phyloP scores from a whole-genome alignment of 257 asterid species.

The Nicotiana otophora region DNA sequence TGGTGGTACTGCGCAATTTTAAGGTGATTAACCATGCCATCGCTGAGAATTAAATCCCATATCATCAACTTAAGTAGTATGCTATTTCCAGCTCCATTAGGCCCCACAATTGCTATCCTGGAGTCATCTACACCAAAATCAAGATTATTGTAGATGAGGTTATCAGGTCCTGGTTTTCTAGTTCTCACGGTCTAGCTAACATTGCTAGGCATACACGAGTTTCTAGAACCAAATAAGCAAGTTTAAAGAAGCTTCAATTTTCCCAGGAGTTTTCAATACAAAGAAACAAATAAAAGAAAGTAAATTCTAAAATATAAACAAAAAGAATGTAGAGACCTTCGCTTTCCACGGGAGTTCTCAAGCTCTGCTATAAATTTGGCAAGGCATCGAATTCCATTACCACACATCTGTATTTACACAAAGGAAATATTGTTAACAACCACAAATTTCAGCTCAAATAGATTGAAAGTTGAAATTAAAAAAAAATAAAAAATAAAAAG shows the following conservation, averaged over 20 bases:
- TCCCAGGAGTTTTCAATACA: neutral
- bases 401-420: conserved; percentile 64
- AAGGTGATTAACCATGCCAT: no score
- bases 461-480: neutral
- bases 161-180: no score
- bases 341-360: conserved; percentile 64
- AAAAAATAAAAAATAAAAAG: neutral
- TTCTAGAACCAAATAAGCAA: neutral
- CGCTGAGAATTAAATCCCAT: no score
- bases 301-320: neutral
- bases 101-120: no score
- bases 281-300: neutral
- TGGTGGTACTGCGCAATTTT: no score
- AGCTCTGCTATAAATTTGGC: conserved; percentile 80
- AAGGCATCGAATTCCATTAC: conserved; percentile 94
- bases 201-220: no score
- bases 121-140: no score
- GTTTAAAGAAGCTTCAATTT: neutral
- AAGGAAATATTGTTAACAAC: neutral
- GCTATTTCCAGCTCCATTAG: no score
- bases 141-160: no score
- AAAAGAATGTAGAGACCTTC: conserved; percentile 35
- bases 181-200: no score
- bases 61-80: no score
- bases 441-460: neutral